These are phyloP conservation scores for Bassia scoparia DNA, from an alignment of 148 eudicot genomes.

Conservation along the genomic window DNA sequence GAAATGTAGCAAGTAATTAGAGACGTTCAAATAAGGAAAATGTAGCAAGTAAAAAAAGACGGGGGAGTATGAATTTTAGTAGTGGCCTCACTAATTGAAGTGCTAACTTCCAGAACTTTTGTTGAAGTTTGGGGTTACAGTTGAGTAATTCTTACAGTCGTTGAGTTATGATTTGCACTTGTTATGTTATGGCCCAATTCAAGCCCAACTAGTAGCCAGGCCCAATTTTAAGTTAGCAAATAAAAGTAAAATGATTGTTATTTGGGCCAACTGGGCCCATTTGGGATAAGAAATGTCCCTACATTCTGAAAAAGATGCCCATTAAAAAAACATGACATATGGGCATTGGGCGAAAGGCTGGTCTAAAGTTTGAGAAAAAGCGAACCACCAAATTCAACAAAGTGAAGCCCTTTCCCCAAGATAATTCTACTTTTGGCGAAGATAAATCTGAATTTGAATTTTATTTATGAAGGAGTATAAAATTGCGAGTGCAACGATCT, in stretches of 20 bases:
- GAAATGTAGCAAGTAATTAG: too few species aligned
- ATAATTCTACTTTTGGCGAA: neutral
- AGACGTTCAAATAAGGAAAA: too few species aligned
- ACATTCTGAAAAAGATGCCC: neutral
- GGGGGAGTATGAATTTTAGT: too few species aligned
- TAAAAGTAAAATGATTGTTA: too few species aligned
- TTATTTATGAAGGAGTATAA: neutral
- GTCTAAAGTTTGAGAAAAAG: neutral
- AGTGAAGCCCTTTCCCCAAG: neutral
- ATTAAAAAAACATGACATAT: neutral
- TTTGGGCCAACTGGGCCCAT: neutral
- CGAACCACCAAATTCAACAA: constrained; percentile 1
- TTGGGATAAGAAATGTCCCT: neutral
- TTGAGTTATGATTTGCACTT: too few species aligned
- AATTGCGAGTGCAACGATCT: neutral
- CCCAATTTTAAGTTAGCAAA: too few species aligned
- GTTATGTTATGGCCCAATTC: neutral
- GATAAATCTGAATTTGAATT: neutral
- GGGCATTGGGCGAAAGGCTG: neutral
- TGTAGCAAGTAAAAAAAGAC: too few species aligned
- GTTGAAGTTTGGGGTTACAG: too few species aligned
- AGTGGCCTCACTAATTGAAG: too few species aligned
- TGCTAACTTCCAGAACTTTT: too few species aligned
- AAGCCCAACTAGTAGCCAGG: neutral
- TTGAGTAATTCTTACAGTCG: too few species aligned